Evolutionary conservation across 108 stramenopile species (phyloP).

Genomic region (Cyclotella baltica): DNA sequence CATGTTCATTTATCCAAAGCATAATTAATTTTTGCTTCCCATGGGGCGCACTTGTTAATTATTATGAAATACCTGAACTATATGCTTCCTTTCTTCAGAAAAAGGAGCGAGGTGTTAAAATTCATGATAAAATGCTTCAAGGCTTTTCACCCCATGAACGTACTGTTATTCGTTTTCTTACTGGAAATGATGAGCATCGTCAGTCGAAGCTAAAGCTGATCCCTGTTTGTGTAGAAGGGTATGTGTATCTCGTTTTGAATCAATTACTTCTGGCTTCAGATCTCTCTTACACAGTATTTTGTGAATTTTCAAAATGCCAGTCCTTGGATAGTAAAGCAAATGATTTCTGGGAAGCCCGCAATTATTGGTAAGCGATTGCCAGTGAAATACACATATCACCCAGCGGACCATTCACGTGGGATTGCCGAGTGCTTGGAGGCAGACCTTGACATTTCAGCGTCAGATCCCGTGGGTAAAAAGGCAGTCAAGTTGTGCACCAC

Average conservation of each 20-base stretch:
- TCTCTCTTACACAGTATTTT: no score
- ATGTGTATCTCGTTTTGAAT: no score
- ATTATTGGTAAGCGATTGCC: slow-evolving; percentile 61
- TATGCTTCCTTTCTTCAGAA: slow-evolving; percentile 67
- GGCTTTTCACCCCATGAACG: slow-evolving; percentile 58
- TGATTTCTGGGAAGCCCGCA: slow-evolving; percentile 55
- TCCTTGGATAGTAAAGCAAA: slow-evolving; percentile 53
- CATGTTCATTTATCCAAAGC: neutral
- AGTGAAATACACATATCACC: slow-evolving; percentile 53
- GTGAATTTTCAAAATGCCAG: no score
- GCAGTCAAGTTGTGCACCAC: slow-evolving; percentile 67
- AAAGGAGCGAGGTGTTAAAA: slow-evolving; percentile 43
- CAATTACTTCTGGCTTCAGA: no score
- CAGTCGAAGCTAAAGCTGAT: slow-evolving; percentile 51
- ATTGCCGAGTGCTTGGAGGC: slow-evolving; percentile 79
- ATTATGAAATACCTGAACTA: slow-evolving; percentile 78
- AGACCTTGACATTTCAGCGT: slow-evolving; percentile 76
- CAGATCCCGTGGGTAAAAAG: slow-evolving; percentile 74
- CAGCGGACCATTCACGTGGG: slow-evolving; percentile 43
- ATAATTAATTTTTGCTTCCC: slow-evolving; percentile 89
- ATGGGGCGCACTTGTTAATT: slow-evolving; percentile 81
- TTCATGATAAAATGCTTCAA: slow-evolving; percentile 36
- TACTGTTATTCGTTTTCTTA: slow-evolving; percentile 69
- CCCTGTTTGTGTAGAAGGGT: slow-evolving; percentile 44
- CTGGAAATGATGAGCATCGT: slow-evolving; percentile 66